Base-by-base conservation (phyloP, 257 asterid genomes). In the Solanum infundibuliforme region DNA sequence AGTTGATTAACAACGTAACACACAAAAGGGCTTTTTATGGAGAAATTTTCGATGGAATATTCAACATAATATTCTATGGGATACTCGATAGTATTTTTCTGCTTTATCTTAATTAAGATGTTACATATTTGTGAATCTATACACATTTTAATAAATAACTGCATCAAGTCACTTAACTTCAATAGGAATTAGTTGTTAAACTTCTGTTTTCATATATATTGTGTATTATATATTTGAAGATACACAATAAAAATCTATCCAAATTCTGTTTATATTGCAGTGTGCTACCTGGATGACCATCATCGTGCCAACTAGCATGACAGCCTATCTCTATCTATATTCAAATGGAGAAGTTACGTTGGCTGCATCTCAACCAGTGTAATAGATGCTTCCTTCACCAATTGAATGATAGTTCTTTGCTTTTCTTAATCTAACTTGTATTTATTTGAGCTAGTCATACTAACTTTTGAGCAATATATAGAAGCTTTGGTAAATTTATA, bases 301-400 rank as follows among this genome's bases (percentile, higher is more conserved):
- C 91, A 86, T 97, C 38, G 99, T 95, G 89, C 99, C 99, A 85
- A 94, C 97, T 79, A 97, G 99, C 96, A 97, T 96, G 99, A 97
- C 99, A 2, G 91, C 99, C 20, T 97, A 96, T 90, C 94, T 97
- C 36, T 96, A 97, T 92, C 98, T 97, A 88, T 96, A 97, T 88
- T 97, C 99, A 88, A 96, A 96, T 38, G 99, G 99, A 88, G 99
- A 96, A 93, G 98, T 96, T 87, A 87, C 95, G 29, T 92, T 96
- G 93, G 98, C 99, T 85, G 99, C 99, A 79, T 97, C 93, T 89
- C 99, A 97, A 97, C 99, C 99, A 93, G 99, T 97, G 99, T 97
- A 97, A 96, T 97, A 97, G 99, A 97, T 97, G 96, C 94, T 92
- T 93, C 99, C 92, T 94, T 94, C 88, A 32, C 87, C 89, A 46